Evolutionary conservation across 352 stramenopile species (phyloP), one percentile per base, ranked within the genome.

Genomic region (Pythium coloratum): DNA sequence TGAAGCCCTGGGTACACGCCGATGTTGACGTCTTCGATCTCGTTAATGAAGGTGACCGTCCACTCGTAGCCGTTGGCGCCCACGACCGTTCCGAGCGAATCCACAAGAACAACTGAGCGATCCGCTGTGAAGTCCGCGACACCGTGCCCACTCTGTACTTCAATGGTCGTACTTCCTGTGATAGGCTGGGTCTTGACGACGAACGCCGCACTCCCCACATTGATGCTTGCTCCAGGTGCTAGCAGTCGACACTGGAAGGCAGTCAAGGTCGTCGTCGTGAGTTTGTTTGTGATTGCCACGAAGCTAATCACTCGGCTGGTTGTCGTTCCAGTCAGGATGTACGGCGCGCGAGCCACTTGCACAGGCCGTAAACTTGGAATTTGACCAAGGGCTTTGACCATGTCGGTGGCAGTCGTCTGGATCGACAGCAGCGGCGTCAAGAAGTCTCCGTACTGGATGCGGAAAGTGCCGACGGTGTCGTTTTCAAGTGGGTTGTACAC

Each of bases 381-480:
- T 14, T 61, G 69, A 9, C 72, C 78, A 4, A 94, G 34, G 0
- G 76, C 84, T 10, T 49, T 56, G 10, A 59, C 53, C 3, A 94
- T 36, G 26, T 47, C 58, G 10, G 30, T 61, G 5, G 86, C 77
- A 1, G 79, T 85, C 14, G 76, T 76, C 32, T 94, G 71, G 16
- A 88, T 71, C 24, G 76, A 55, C 16, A 94, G 63, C n/a, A 89
- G 62, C 10, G 73, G 69, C 14, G 84, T 80, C 10, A 76, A 24
- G 4, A 71, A 61, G 34, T 86, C 76, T 5, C 82, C 86, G 38
- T 93, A 94, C 42, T 88, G 75, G 33, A 94, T 46, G 1, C 69
- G 80, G 49, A 94, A 94, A 6, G 80, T 90, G 2, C 86, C 86
- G 7, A 70, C 62, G 13, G 88, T 77, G 53, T 94, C 82, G 55